Base-by-base conservation (phyloP, 441 rosid species). In the Populus trichocarpa region DNA sequence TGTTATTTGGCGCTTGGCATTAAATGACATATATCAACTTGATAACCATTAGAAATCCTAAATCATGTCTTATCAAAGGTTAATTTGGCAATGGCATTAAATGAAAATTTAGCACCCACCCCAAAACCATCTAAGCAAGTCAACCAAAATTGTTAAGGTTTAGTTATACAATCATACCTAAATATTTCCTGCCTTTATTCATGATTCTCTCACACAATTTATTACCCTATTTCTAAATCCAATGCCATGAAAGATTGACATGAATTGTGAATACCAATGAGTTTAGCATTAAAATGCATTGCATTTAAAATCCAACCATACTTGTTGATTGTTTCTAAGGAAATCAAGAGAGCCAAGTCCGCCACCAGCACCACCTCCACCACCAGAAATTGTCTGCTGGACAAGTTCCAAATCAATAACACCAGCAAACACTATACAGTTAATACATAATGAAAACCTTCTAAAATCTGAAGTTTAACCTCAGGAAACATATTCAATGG, bases 401-500 rank as follows among this genome's bases (percentile, higher is more conserved):
- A 70, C 74, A 76, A 63, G 81, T 72, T 67, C 64, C 82, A 70
- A 65, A 76, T 78, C 63, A 79, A 25, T 61, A 25, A 57, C 71
- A 82, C 75, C 65, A 76, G 74, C 42, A 28, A 81, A n/a, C 8
- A 9, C 11, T 46, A 42, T 11, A 70, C 20, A 73, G 25, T 5
- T 12, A 53, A 71, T 46, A 46, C 57, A 46, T 46, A 1, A 25
- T 25, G 26, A 33, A 77, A 79, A 26, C 78, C 77, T 28, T 42
- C n/a, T 35, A 32, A 69, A 73, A 73, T 67, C 73, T 30, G 71
- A 83, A 68, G 57, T 57, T 81, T 73, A 79, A 94, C 98, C 98
- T 90, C 91, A 69, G 99, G 98, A 86, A 97, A 97, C 89, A 97
- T 88, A 86, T 97, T 93, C 85, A 97, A 87, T 75, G 99, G 99